Conservation (phyloP, 148 eudicot genomes). For the Arbutus unedo region DNA sequence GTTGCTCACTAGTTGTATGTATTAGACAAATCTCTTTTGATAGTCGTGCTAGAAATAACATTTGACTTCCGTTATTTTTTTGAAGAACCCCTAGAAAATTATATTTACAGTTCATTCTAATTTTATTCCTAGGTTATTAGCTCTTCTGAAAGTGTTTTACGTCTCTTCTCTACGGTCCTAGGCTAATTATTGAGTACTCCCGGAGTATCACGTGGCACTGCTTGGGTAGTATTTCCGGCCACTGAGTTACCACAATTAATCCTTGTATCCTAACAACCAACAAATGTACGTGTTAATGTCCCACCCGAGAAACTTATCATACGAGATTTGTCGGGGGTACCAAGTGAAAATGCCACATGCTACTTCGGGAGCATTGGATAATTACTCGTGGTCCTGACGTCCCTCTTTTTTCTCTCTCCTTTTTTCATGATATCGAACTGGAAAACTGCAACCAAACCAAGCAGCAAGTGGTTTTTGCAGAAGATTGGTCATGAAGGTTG, state of each 20-base stretch:
- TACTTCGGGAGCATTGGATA: no score
- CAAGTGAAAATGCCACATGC: no score
- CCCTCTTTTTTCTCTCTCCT: background rate
- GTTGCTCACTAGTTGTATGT: background rate
- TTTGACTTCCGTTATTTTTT: background rate
- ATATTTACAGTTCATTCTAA: background rate
- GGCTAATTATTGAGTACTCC: no score
- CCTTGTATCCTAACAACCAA: no score
- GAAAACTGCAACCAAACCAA: slow-evolving; percentile 20
- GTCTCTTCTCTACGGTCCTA: slow-evolving; percentile 11
- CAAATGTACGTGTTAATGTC: no score
- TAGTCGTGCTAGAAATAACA: background rate
- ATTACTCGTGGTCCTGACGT: slow-evolving; percentile 16
- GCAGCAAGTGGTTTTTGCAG: slow-evolving; percentile 96
- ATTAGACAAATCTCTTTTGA: background rate
- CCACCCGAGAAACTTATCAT: no score
- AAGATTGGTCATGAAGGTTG: slow-evolving; percentile 91
- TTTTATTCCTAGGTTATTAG: background rate
- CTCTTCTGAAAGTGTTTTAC: background rate
- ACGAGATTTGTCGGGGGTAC: no score
- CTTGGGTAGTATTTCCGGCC: no score
- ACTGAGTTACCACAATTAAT: no score
- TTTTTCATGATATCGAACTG: slow-evolving; percentile 13
- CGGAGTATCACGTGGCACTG: no score
- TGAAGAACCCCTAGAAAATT: background rate